Base-by-base conservation (phyloP, 176 grass and related monocot species). In the Cenchrus purpureus region DNA sequence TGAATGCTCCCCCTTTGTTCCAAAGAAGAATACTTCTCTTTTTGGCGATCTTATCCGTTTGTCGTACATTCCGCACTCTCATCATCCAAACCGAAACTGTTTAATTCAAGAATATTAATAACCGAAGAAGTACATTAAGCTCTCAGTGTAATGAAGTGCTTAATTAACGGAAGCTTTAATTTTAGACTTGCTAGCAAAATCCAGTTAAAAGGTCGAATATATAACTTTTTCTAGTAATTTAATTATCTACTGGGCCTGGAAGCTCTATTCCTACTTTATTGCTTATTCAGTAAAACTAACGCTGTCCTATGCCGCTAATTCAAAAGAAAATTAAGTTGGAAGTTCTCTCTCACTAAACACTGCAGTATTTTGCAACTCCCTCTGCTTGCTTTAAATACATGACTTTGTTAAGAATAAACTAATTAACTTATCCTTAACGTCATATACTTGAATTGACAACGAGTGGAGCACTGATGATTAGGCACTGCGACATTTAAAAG, bases 41-140 rank as follows among this genome's bases (percentile, higher is more conserved):
- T 66, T 68, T 80, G 60, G 45, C 76, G 61, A 32, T 56, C 83
- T 57, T 82, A 72, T 86, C 73, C 57, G 7, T 20, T 20, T 50
- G 25, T 28, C 34, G 28, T 50, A 40, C 55, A 14, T 48, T 71
- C 14, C 10, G 12, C 66, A 71, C 17, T 71, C 22, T 48, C 49
- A 20, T 73, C 63, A 65, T 65, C 87, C 76, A 48, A 69, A 37
- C 65, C 17, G 51, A 56, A 28, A 9, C 10, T 43, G 50, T 9
- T 78, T 65, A 22, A 44, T 12, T 55, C 46, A 34, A 73, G 32
- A 45, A 12, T 57, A 56, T 25, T 45, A 31, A 71, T 82, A 9
- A 42, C 14, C 14, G 4, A 37, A 0, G 1, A 76, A 53, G 31
- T 69, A 80, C 8, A 13, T 1, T n/a, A 19, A 44, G 44, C n/a